A percentile compares a stretch with the other conserved stretches of the same genome.
Conservation (phyloP, 106 monocot genomes). For the Narthecium ossifragum region DNA sequence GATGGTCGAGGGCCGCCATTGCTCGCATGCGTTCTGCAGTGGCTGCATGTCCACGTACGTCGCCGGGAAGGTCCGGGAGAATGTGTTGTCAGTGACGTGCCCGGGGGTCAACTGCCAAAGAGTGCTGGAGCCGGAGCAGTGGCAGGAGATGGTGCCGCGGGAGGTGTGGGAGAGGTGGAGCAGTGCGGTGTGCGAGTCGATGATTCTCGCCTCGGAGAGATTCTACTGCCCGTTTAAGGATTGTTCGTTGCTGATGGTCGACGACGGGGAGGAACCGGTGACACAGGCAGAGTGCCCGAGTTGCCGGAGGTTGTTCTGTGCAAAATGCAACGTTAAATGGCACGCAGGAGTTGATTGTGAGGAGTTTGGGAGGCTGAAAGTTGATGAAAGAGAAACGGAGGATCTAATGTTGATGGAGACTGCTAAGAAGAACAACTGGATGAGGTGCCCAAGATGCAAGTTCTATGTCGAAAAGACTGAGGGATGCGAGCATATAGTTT, state of each 20-base stretch:
- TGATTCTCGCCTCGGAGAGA: constrained; percentile 10
- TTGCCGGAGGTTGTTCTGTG: constrained; percentile 37
- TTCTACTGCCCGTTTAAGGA: constrained; percentile 56
- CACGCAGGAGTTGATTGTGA: constrained; percentile 23
- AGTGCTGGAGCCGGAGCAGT: constrained; percentile 36
- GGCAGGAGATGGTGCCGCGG: constrained; percentile 17
- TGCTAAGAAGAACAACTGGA: constrained; percentile 28
- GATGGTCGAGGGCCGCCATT: constrained; percentile 12
- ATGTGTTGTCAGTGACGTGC: constrained; percentile 26
- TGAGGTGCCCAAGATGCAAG: constrained; percentile 36
- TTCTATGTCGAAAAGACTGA: constrained; percentile 33
- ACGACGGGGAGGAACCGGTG: constrained; percentile 12
- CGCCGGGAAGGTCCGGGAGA: constrained; percentile 24
- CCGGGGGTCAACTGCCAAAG: constrained; percentile 23
- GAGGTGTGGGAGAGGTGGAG: constrained; percentile 44
- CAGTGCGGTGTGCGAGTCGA: constrained; percentile 31
- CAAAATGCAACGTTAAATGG: constrained; percentile 31
- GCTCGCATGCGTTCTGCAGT: constrained; percentile 37
- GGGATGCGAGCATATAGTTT: constrained; percentile 37
- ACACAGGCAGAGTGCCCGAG: constrained; percentile 29
- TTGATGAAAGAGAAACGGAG: constrained; percentile 14
- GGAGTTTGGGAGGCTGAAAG: constrained; percentile 18
- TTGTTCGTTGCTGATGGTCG: constrained; percentile 40
- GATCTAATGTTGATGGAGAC: constrained; percentile 31
- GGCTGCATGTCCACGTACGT: constrained; percentile 31